phyloP scores from a whole-genome alignment of 257 asterid species.

The Ophiorrhiza pumila region DNA sequence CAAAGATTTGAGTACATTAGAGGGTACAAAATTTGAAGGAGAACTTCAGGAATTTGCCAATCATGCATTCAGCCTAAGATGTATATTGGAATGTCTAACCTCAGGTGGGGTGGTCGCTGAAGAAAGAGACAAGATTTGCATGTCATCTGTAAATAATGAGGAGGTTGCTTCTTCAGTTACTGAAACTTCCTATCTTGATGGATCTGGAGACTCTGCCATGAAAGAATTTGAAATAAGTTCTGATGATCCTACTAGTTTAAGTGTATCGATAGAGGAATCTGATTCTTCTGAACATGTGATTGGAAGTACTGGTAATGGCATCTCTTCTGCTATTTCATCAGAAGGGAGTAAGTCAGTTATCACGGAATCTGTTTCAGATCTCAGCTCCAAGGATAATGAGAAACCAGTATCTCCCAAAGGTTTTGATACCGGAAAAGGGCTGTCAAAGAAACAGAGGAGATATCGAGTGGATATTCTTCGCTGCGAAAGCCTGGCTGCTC shows the following conservation, averaged over 20 bases:
- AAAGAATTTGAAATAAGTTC: conserved; percentile 29
- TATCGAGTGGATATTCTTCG: conserved; percentile 94
- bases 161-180: conserved; percentile 36
- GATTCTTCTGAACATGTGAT: conserved; percentile 35
- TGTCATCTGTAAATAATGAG: conserved; percentile 38
- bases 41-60: conserved; percentile 97
- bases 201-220: conserved; percentile 29
- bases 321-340: conserved; percentile 27
- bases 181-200: conserved; percentile 32
- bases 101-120: conserved; percentile 77
- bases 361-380: conserved; percentile 37
- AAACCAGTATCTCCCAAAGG: conserved; percentile 41
- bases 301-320: conserved; percentile 30
- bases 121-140: conserved; percentile 35
- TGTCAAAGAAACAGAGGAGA: conserved; percentile 48
- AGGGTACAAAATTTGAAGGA: conserved; percentile 96
- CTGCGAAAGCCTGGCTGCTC: conserved; percentile 97
- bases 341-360: conserved; percentile 35
- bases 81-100: conserved; percentile 86
- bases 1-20: conserved; percentile 78
- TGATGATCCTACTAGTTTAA: conserved; percentile 31
- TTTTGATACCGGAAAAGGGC: conserved; percentile 42
- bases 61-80: conserved; percentile 97
- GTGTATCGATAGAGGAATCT: conserved; percentile 28
- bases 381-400: conserved; percentile 44